These are phyloP conservation scores for Phytophthora fragariaefolia DNA, from an alignment of 352 stramenopile species.

Conservation along the genomic window DNA sequence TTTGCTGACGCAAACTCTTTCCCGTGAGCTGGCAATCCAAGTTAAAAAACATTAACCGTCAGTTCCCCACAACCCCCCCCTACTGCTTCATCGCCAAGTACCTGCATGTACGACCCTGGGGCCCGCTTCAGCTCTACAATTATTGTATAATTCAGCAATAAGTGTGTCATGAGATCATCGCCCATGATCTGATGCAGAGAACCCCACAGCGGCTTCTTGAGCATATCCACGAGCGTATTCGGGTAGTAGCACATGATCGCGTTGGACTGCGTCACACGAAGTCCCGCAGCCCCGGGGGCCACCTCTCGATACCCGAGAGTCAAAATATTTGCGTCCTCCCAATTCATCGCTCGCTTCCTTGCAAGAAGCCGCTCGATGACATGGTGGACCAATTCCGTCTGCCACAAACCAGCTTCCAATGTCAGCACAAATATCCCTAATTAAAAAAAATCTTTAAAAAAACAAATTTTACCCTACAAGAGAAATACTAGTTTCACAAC, in stretches of 20 bases:
- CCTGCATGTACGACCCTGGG: conserved; percentile 61
- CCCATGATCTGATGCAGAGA: conserved; percentile 62
- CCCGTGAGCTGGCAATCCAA: conserved; percentile 40
- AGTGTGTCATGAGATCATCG: conserved; percentile 69
- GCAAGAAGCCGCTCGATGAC: conserved; percentile 58
- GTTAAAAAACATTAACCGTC: not conserved
- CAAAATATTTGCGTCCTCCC: conserved; percentile 66
- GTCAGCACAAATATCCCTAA: not conserved
- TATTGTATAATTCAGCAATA: conserved; percentile 72
- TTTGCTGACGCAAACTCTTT: conserved; percentile 57
- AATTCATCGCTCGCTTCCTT: conserved; percentile 44
- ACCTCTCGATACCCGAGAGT: conserved; percentile 73
- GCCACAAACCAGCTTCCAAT: conserved; percentile 12
- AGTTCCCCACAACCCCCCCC: not conserved
- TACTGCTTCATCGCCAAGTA: conserved; percentile 15
- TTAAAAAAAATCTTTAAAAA: not conserved
- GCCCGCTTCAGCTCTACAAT: conserved; percentile 46
- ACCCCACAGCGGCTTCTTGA: conserved; percentile 67
- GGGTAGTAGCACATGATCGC: conserved; percentile 75
- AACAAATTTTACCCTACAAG: conserved; percentile 34
- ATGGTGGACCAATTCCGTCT: conserved; percentile 58
- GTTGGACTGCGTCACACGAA: conserved; percentile 65
- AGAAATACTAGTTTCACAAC: conserved; percentile 33
- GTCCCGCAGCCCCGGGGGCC: conserved; percentile 45
- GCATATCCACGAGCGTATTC: conserved; percentile 68